Base-by-base conservation (phyloP, 768 basidiomycete genomes). In the Melanogaster broomeanus region DNA sequence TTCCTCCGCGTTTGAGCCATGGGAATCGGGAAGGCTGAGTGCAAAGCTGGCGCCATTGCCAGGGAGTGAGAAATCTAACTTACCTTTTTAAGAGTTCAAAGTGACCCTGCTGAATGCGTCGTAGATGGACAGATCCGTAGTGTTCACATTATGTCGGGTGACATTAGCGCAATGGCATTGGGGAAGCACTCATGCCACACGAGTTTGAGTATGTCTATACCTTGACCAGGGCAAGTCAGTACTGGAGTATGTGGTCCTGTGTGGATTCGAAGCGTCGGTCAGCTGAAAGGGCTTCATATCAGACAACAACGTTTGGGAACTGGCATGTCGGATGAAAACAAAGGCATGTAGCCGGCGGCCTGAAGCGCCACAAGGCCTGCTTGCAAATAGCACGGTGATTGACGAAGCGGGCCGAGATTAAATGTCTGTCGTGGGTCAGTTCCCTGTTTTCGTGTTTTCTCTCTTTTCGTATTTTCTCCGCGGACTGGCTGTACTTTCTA, bases 351-450 rank as follows among this genome's bases (percentile, higher is more conserved):
- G 43, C 43, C 43, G 43, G 43, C 43, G 43, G 43, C 43, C 43
- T 30, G n/a, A 3, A 19, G 18, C 43, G 43, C 43, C 43, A 45
- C 43, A 33, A 45, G 27, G 10, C 7, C 8, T 45, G 12, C 27
- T 31, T 6, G 43, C 18, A 45, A 45, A 27, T 45, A 45, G 21
- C 13, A 9, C 43, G 18, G 43, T 19, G 30, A 45, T 45, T 45
- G 43, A 45, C 43, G 43, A 45, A 19, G 43, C 28, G 43, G 43
- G 43, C 43, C 30, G 43, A 45, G 27, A 27, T 33, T 13, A 43
- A 27, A 22, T 18, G 25, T 11, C 7, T 10, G 11, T n/a, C 21
- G n/a, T 45, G 19, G 43, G 28, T n/a, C 28, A 25, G 27, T 31
- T 4, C 10, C 24, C n/a, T n/a, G n/a, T n/a, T n/a, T n/a, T n/a